Base-by-base conservation (phyloP, 371 early-diverging fungal species). In the Blastocladiella emersonii region DNA sequence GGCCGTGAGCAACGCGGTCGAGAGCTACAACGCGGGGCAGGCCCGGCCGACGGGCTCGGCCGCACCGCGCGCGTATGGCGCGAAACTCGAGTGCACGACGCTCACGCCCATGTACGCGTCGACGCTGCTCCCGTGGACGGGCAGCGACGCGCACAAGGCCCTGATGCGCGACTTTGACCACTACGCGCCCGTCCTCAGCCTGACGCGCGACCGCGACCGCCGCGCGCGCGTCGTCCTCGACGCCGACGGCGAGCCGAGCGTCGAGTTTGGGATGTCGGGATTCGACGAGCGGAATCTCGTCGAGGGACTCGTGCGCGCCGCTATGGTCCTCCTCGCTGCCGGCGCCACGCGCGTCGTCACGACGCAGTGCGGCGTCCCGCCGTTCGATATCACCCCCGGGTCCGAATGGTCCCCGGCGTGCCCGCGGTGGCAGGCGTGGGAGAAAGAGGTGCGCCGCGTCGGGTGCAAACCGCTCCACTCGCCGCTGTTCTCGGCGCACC, bases 171-270 rank as follows among this genome's bases (percentile, higher is more conserved):
- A 70, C 56, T 56, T 69, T 59, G 68, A 73, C 57, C 72, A 80
- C 27, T 74, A 77, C 34, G 63, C 74, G 19, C 77, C 80, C 36
- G 60, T 87, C 36, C 68, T 87, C 34, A 74, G 80, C 32, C 69
- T 89, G 36, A 57, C 72, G n/a, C 85, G 89, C 60, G 90, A 89
- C 73, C 80, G 82, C 63, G 84, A 87, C 62, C 72, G 77, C 10
- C 61, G 75, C 0, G 76, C 78, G 4, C 61, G 66, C 56, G 62
- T 83, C 27, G 61, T 8, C 4, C 10, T 69, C 15, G 79, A 79
- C 49, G 55, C 61, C 15, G 71, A 71, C 39, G 74, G 74, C 25
- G 32, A 70, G 44, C 70, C 75, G 30, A 66, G 67, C 4, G 63
- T 79, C 36, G 49, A 85, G 23, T 86, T 75, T 61, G 59, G 57